phyloP scores from a whole-genome alignment of 306 rosid species.

The Leucaena leucocephala region DNA sequence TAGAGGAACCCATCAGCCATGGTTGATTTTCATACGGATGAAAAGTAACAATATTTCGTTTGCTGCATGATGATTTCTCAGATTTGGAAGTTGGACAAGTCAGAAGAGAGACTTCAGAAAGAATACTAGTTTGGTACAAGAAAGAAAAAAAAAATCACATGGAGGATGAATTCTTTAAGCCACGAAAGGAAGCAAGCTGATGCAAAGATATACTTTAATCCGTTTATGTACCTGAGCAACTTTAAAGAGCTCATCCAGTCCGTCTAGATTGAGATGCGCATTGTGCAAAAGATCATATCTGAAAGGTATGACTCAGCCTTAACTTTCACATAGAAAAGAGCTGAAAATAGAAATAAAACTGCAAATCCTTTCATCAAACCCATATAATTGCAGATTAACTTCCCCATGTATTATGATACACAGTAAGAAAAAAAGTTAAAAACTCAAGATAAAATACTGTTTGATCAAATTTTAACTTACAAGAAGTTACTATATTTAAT shows the following conservation, averaged over 20 bases:
- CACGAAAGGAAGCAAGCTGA: conserved; percentile 8
- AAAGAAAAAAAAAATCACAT: not conserved
- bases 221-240: conserved; percentile 82
- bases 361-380: conserved; percentile 24
- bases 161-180: not conserved
- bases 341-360: conserved; percentile 25
- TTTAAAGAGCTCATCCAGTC: conserved; percentile 89
- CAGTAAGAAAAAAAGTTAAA: not conserved
- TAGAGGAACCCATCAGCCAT: conserved; percentile 3
- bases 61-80: conserved; percentile 7
- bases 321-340: conserved; percentile 32
- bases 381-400: conserved; percentile 18
- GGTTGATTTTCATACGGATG: conserved; percentile 39
- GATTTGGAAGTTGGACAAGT: not conserved
- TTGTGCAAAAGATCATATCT: conserved; percentile 97
- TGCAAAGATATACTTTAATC: not conserved
- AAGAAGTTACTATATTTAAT: not conserved
- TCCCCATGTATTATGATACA: conserved; percentile 4
- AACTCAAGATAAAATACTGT: not conserved
- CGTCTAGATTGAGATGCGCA: conserved; percentile 90
- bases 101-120: conserved; percentile 3
- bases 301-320: conserved; percentile 43
- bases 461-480: not conserved
- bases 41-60: conserved; percentile 27
- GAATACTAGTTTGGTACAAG: not conserved